Evolutionary conservation across 2,329 filamentous ascomycete genomes (phyloP).

Genomic region (Cordyceps militaris): DNA sequence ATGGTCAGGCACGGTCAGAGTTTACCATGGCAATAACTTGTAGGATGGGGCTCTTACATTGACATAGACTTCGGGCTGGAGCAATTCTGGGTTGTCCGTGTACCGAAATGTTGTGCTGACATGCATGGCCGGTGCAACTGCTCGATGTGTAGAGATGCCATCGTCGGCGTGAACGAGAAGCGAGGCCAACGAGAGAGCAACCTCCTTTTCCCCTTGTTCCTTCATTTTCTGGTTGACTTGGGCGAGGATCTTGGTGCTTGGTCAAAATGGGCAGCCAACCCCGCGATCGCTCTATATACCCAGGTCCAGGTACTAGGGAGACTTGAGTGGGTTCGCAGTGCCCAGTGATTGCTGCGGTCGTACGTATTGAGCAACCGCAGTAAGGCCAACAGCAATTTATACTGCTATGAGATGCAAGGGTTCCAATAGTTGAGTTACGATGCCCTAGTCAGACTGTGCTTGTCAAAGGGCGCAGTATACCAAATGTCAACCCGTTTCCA

Average conservation of each 20-base stretch:
- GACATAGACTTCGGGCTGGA: conserved; percentile 44
- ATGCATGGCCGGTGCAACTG: conserved; percentile 84
- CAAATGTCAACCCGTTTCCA: not conserved
- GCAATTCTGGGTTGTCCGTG: conserved; percentile 57
- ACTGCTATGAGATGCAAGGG: not conserved
- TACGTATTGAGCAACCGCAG: not conserved
- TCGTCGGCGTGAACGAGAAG: conserved; percentile 79
- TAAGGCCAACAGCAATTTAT: not conserved
- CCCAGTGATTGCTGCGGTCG: not conserved
- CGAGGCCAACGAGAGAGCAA: conserved; percentile 50
- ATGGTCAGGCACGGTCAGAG: conserved; percentile 10
- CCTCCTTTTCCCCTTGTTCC: not conserved
- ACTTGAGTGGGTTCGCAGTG: not conserved
- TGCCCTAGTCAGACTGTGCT: not conserved
- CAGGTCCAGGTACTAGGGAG: not conserved
- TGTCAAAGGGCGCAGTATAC: not conserved
- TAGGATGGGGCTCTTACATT: conserved; percentile 41
- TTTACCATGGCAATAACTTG: not conserved
- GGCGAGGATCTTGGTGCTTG: not conserved
- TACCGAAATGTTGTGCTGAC: conserved; percentile 91
- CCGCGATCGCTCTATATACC: not conserved
- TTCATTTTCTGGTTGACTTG: not conserved
- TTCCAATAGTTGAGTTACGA: not conserved
- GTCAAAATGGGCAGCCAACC: not conserved
- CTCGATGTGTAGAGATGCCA: conserved; percentile 62